Evolutionary conservation across 352 stramenopile species (phyloP).

Genomic region (Pythium phragmitis): DNA sequence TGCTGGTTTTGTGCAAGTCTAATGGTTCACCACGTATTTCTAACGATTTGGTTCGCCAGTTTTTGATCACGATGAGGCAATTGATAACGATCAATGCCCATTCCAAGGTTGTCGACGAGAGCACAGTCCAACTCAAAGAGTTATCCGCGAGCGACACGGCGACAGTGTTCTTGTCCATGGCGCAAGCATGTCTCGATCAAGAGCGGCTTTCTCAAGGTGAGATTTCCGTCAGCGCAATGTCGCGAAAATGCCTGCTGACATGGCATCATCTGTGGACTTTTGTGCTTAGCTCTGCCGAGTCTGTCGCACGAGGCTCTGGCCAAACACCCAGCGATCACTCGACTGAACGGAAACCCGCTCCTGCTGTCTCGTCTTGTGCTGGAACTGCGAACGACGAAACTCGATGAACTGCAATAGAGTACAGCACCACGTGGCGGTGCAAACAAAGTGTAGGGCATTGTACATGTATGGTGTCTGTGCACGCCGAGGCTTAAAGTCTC

Average conservation of each 20-base stretch:
- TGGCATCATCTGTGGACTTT: neutral
- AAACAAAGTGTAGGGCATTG: neutral
- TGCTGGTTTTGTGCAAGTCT: neutral
- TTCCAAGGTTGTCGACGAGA: conserved; percentile 24
- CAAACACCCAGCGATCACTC: conserved; percentile 31
- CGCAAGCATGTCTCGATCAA: conserved; percentile 35
- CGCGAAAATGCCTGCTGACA: neutral
- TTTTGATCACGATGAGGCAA: conserved; percentile 26
- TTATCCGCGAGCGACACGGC: conserved; percentile 43
- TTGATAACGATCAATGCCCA: conserved; percentile 20
- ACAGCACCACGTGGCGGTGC: neutral
- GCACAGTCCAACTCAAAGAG: conserved; percentile 30
- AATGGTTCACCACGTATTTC: neutral
- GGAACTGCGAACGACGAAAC: conserved; percentile 19
- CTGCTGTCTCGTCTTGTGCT: conserved; percentile 24
- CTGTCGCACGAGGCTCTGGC: conserved; percentile 18
- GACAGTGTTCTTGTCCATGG: conserved; percentile 48
- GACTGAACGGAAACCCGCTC: conserved; percentile 36
- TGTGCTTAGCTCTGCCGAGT: conserved; percentile 25
- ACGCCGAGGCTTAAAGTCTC: neutral
- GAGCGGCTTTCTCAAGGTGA: conserved; percentile 42
- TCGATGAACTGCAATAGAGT: conserved; percentile 18
- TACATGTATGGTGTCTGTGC: neutral
- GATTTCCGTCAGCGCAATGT: conserved; percentile 7
- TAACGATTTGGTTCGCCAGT: conserved; percentile 7